These are phyloP conservation scores for Spinacia oleracea DNA, from an alignment of 179 eudicot species.

Conservation along the genomic window DNA sequence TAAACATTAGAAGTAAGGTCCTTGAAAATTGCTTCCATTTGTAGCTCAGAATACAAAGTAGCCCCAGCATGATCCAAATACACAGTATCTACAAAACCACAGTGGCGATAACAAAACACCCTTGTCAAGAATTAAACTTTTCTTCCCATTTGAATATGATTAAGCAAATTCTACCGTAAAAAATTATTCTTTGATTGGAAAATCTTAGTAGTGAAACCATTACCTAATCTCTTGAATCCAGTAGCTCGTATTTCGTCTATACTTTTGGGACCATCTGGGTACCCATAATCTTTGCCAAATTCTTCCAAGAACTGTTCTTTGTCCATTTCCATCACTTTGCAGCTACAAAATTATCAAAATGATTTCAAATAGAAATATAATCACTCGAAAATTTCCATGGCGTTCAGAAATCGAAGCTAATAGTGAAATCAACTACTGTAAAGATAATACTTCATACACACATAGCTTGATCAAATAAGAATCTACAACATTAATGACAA, in stretches of 20 bases:
- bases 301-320: conserved; percentile 65
- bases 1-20: conserved; percentile 70
- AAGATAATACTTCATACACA: no score
- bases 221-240: conserved; percentile 62
- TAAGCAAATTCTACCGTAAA: background rate
- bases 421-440: no score
- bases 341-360: background rate
- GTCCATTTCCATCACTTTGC: conserved; percentile 26
- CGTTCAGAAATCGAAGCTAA: no score
- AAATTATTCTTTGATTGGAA: no score
- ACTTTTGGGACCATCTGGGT: conserved; percentile 63
- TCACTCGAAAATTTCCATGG: no score
- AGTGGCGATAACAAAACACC: background rate
- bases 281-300: conserved; percentile 75
- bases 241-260: conserved; percentile 74
- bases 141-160: background rate
- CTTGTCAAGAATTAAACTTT: background rate
- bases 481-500: no score
- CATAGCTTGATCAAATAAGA: no score
- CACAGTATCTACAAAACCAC: conserved; percentile 49
- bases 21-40: conserved; percentile 81
- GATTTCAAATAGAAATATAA: no score
- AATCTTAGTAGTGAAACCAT: background rate
- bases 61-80: conserved; percentile 99
- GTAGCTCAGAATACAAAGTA: conserved; percentile 84